phyloP scores from a whole-genome alignment of 169 alveolate genomes.

The Besnoitia besnoiti region DNA sequence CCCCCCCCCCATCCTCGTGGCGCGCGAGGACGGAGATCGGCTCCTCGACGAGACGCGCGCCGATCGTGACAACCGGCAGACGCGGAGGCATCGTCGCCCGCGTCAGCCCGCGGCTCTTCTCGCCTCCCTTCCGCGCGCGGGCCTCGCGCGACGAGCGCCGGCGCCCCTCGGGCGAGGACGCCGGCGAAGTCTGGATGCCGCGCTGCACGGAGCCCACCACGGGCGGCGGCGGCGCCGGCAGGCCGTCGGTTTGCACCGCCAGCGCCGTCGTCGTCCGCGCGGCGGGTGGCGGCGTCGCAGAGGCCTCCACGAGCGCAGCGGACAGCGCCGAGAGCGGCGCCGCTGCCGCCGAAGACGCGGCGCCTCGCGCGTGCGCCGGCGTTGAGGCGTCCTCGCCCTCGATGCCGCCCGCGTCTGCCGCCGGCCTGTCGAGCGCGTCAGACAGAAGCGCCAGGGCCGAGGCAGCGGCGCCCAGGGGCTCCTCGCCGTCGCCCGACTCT shows the following conservation, averaged over 20 bases:
- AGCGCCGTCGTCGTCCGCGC: background rate
- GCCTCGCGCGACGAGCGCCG: conserved; percentile 13
- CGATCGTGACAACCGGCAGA: conserved; percentile 22
- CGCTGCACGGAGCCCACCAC: conserved; percentile 38
- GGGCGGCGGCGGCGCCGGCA: background rate
- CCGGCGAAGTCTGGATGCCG: conserved; percentile 61
- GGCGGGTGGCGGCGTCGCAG: background rate
- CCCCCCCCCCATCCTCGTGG: background rate
- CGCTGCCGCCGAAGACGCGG: too few species aligned
- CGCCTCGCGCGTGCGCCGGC: background rate
- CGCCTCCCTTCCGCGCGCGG: background rate
- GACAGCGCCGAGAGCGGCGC: background rate
- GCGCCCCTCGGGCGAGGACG: conserved; percentile 3
- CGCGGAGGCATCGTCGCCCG: background rate
- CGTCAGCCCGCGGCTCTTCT: background rate
- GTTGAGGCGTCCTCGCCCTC: background rate
- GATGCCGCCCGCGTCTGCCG: too few species aligned
- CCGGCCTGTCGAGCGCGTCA: background rate
- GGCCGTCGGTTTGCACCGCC: background rate
- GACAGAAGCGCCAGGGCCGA: background rate
- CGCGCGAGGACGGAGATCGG: background rate
- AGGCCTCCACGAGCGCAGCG: background rate
- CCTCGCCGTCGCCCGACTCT: background rate
- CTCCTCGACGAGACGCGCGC: conserved; percentile 18
- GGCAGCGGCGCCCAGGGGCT: background rate